Percentiles rank a stretch among this genome's conserved stretches.
phyloP scores from a whole-genome alignment of 1,284 basidiomycete genomes.

The Rhodotorula sp. region DNA sequence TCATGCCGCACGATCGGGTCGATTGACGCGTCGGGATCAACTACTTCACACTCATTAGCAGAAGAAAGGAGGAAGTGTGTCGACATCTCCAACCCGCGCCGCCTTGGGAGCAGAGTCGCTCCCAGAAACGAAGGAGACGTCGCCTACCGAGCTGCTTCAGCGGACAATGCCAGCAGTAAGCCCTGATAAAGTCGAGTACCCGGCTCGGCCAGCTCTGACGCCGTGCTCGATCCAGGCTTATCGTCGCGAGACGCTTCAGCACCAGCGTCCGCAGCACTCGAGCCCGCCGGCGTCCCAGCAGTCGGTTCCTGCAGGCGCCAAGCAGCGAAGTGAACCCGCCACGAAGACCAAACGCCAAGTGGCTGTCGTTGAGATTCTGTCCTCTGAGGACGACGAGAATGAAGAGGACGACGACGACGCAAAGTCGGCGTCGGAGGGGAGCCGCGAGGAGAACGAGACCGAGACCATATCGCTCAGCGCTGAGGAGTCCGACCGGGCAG shows the following conservation, averaged over 20 bases:
- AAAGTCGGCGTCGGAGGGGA: background rate
- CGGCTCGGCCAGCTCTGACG: too few relatives aligned
- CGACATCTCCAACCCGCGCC: too few relatives aligned
- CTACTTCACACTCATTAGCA: too few relatives aligned
- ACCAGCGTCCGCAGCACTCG: background rate
- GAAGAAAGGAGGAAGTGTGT: too few relatives aligned
- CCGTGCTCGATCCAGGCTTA: background rate
- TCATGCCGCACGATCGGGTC: too few relatives aligned
- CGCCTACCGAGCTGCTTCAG: slow-evolving; percentile 9
- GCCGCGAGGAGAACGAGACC: background rate
- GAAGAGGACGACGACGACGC: slow-evolving; percentile 3
- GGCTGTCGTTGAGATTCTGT: slow-evolving; percentile 12
- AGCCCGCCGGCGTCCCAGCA: background rate
- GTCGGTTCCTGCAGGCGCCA: background rate
- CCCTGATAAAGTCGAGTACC: background rate
- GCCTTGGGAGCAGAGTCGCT: background rate
- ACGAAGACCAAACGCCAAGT: slow-evolving; percentile 2
- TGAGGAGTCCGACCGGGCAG: too few relatives aligned
- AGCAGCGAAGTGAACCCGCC: background rate
- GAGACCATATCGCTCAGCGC: background rate
- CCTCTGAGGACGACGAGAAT: slow-evolving; percentile 6
- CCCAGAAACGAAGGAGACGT: background rate
- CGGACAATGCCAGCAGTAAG: slow-evolving; percentile 14
- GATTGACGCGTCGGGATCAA: too few relatives aligned
- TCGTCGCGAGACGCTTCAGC: slow-evolving; percentile 13